These are phyloP conservation scores for Tillandsia fasciculata DNA, from an alignment of 176 grass and related monocot species.

Conservation along the genomic window DNA sequence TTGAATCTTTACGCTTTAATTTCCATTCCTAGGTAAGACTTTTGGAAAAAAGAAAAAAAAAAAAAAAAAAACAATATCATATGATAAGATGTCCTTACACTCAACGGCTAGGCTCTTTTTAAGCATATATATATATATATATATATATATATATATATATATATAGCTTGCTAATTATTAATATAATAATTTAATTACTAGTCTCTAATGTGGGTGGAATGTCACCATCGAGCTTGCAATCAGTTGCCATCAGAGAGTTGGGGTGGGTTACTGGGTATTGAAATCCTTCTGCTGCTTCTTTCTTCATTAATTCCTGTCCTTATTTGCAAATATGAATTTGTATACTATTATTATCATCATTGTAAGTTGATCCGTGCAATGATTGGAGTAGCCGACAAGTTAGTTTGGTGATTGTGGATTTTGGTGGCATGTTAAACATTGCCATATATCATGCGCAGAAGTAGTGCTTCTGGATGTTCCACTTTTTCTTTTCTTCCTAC, in stretches of 20 bases:
- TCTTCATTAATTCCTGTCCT: not conserved
- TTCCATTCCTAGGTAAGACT: not conserved
- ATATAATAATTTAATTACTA: not conserved
- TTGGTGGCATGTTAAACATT: not conserved
- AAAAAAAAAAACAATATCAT: no score
- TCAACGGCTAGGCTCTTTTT: not conserved
- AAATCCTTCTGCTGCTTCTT: not conserved
- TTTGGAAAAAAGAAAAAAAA: no score
- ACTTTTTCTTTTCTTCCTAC: not conserved
- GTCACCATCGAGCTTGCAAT: not conserved
- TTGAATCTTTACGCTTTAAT: not conserved
- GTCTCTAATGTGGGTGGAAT: not conserved
- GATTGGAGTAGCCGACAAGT: not conserved
- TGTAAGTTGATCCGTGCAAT: not conserved
- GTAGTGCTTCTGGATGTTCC: not conserved
- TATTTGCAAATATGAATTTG: not conserved
- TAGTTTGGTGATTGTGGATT: not conserved
- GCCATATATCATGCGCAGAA: not conserved
- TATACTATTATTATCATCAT: no score
- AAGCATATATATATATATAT: not conserved
- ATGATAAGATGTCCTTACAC: no score
- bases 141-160: no score
- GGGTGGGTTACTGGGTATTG: no score
- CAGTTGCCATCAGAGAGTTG: not conserved
- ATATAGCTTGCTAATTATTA: not conserved